Evolutionary conservation across 1,139 yeast species (phyloP).

Genomic region (Yamadazyma friedrichii): DNA sequence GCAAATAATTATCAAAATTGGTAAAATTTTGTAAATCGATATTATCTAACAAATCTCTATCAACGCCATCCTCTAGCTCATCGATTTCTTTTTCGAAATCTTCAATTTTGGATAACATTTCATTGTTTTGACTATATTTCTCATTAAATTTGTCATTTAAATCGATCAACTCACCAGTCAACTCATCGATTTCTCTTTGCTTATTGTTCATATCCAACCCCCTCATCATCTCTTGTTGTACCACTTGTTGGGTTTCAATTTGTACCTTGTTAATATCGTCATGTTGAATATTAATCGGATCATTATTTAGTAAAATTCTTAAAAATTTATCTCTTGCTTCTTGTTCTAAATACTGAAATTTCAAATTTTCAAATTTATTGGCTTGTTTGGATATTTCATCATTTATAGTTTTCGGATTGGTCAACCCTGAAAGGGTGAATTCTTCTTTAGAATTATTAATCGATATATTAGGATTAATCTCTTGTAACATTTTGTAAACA

Average conservation of each 20-base stretch:
- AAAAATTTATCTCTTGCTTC: constrained; percentile 66
- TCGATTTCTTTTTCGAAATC: constrained; percentile 5
- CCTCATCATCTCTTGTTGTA: constrained; percentile 19
- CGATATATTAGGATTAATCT: constrained; percentile 3
- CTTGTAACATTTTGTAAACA: constrained; percentile 5
- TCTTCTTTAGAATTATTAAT: constrained; percentile 14
- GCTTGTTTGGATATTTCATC: constrained; percentile 34
- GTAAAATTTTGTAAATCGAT: constrained; percentile 8
- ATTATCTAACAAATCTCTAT: constrained; percentile 11
- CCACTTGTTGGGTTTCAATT: constrained; percentile 18
- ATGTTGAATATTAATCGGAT: constrained; percentile 17
- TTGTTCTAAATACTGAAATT: constrained; percentile 64
- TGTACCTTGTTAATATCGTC: constrained; percentile 20
- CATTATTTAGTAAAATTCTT: constrained; percentile 20
- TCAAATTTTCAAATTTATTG: constrained; percentile 49
- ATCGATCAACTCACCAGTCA: constrained; percentile 19
- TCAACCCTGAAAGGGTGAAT: constrained; percentile 14
- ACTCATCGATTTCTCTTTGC: constrained; percentile 19
- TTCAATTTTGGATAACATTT: constrained; percentile 17
- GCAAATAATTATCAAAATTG: constrained; percentile 14
- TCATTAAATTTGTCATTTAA: constrained; percentile 18
- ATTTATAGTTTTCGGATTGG: constrained; percentile 26
- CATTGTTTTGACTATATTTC: constrained; percentile 13
- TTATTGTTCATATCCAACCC: constrained; percentile 19
- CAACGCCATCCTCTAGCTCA: constrained; percentile 6